A percentile compares a stretch with the other conserved stretches of the same genome.
Evolutionary conservation across 495 filamentous ascomycete species (phyloP).

Genomic region (Annulohypoxylon bovei): DNA sequence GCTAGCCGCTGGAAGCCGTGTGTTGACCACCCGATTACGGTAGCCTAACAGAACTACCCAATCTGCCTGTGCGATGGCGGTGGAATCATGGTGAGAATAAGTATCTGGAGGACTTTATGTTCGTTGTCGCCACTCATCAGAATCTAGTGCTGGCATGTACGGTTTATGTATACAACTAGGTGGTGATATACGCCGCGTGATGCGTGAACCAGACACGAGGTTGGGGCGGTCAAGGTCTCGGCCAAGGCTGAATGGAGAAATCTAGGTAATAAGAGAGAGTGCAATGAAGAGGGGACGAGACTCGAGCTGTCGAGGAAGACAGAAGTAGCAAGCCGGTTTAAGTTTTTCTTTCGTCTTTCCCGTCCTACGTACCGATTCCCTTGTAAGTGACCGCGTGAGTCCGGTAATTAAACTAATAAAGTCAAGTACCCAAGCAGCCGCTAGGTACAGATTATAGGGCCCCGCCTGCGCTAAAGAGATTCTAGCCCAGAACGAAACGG

Average conservation of each 20-base stretch:
- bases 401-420: neutral
- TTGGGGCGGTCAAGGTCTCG: slow-evolving; percentile 25
- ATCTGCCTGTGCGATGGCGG: slow-evolving; percentile 18
- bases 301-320: neutral
- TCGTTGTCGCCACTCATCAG: slow-evolving; percentile 33
- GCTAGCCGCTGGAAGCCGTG: neutral
- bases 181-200: slow-evolving; percentile 21
- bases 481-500: slow-evolving; percentile 20
- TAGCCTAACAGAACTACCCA: slow-evolving; percentile 30
- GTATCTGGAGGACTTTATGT: slow-evolving; percentile 1
- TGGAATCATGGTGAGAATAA: slow-evolving; percentile 31
- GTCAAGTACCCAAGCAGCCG: neutral
- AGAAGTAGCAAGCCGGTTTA: slow-evolving; percentile 31
- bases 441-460: slow-evolving; percentile 3
- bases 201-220: slow-evolving; percentile 8
- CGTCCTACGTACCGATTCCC: neutral
- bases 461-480: slow-evolving; percentile 30
- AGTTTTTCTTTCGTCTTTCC: slow-evolving; percentile 10
- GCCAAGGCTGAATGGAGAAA: slow-evolving; percentile 18
- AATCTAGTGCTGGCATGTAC: neutral
- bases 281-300: slow-evolving; percentile 6
- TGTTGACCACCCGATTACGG: neutral
- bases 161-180: neutral
- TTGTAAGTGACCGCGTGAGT: slow-evolving; percentile 1
- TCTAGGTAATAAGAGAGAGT: neutral